Conservation (phyloP, 2,329 filamentous ascomycete species). For the Lomentospora prolificans region DNA sequence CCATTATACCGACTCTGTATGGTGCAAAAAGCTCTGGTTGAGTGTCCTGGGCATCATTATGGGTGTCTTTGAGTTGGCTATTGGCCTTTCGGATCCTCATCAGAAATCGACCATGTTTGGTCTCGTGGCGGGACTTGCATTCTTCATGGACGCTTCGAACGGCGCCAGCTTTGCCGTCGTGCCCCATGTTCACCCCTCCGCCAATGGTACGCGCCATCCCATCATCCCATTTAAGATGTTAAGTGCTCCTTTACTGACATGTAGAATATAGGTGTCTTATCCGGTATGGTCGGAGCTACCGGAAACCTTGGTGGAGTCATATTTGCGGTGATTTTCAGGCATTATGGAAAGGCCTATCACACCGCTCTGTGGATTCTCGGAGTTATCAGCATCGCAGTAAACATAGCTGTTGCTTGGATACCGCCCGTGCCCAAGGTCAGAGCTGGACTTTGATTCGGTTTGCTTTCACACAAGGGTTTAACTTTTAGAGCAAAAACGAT, state of each 20-base stretch:
- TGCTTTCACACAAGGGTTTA: too few species aligned
- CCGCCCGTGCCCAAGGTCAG: constrained; percentile 37
- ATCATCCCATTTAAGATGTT: not conserved
- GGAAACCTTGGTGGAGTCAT: constrained; percentile 81
- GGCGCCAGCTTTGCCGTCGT: constrained; percentile 81
- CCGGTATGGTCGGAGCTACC: constrained; percentile 66
- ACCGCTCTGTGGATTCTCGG: constrained; percentile 76
- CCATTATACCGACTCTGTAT: constrained; percentile 22
- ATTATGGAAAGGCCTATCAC: constrained; percentile 57
- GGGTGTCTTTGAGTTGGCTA: constrained; percentile 50
- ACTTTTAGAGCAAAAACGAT: too few species aligned
- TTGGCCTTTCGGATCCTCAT: constrained; percentile 55
- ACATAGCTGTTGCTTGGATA: constrained; percentile 51
- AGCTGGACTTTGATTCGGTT: too few species aligned
- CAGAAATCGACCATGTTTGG: constrained; percentile 59
- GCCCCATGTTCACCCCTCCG: constrained; percentile 73
- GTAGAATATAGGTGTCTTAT: constrained; percentile 36
- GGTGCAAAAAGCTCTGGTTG: constrained; percentile 37
- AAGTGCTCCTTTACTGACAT: too few species aligned
- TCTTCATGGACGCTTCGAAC: constrained; percentile 79
- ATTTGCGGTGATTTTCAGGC: constrained; percentile 75
- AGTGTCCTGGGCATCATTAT: constrained; percentile 51
- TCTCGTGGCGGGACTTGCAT: constrained; percentile 63
- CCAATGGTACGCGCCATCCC: constrained; percentile 66
- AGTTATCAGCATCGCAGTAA: constrained; percentile 60